Conservation (phyloP, 164 flowering plant genomes). For the Tinospora cordifolia region DNA sequence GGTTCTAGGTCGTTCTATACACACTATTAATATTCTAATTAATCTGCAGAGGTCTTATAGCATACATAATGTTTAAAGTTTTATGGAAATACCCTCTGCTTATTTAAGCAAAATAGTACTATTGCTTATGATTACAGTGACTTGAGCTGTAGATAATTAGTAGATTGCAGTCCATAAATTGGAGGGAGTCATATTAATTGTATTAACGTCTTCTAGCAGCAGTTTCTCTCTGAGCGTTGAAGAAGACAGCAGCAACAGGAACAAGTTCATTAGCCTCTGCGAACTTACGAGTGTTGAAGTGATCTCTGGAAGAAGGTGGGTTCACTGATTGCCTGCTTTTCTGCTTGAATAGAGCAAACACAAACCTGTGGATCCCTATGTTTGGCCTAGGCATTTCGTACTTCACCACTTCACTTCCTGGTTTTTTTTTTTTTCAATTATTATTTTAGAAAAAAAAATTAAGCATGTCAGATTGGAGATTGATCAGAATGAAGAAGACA, state of each 20-base stretch:
- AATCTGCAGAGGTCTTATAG: too few relatives aligned
- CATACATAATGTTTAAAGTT: background rate
- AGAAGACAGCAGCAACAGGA: conserved; percentile 85
- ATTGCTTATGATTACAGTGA: background rate
- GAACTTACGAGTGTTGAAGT: conserved; percentile 55
- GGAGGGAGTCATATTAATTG: background rate
- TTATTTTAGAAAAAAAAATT: background rate
- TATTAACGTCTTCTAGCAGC: conserved; percentile 68
- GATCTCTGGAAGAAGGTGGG: conserved; percentile 49
- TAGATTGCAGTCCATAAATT: background rate
- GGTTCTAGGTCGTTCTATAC: too few relatives aligned
- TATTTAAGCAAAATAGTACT: background rate
- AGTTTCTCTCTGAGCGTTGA: conserved; percentile 83
- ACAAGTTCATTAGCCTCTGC: conserved; percentile 61
- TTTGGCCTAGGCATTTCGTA: conserved; percentile 84
- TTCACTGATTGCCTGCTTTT: conserved; percentile 37
- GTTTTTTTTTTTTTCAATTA: background rate
- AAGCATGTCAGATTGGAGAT: too few relatives aligned
- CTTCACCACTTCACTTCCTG: conserved; percentile 61
- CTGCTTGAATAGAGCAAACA: conserved; percentile 71
- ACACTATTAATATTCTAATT: too few relatives aligned
- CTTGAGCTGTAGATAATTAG: background rate
- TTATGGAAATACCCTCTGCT: background rate
- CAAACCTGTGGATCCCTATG: conserved; percentile 90
- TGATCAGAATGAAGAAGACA: too few relatives aligned